Base-by-base conservation (phyloP, 225 moss, liverwort and hornwort genomes). In the Neckera pumila region DNA sequence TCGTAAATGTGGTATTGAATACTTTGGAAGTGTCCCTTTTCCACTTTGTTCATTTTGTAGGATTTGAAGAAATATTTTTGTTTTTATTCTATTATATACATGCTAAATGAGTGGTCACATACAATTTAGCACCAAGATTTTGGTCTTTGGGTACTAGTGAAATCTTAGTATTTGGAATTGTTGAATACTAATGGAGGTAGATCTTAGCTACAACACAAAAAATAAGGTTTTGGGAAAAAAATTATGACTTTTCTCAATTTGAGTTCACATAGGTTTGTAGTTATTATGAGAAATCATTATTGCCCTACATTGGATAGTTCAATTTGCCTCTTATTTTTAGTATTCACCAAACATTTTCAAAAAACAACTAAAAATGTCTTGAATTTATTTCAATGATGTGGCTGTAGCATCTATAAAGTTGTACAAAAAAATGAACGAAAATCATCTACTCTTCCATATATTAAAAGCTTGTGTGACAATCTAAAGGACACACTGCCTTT, bases 1-100 rank as follows among this genome's bases (percentile, higher is more conserved):
- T 1, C 2, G 2, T 14, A 25, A 3, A 69, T 0, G 0, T 40
- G 2, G 14, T 40, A 0, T 13, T 69, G 8, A 40, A 23, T 7
- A 69, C 23, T 23, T n/a, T 23, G 8, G 18, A 69, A n/a, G 23
- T 40, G 7, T 38, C 4, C 4, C 11, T 7, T 69, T 22, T 2
- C 21, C 1, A 38, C 13, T 69, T 69, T 69, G 22, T 38, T 38
- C 13, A 69, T 38, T 69, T 67, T 69, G 4, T 0, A 38, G 2
- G 38, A 38, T 69, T 69, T 69, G 69, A 69, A 23, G 38, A 38
- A 69, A 2, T 38, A 13, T 69, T 69, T 22, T 69, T 2, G 1
- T 23, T 38, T 69, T 69, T 38, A 5, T 69, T 22, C 23, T 70
- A 40, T 70, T 0, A 3, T 40, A 14, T 4, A 40, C 7, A 40